phyloP scores from a whole-genome alignment of 2,329 filamentous ascomycete species.

The Dendryphion nanum region DNA sequence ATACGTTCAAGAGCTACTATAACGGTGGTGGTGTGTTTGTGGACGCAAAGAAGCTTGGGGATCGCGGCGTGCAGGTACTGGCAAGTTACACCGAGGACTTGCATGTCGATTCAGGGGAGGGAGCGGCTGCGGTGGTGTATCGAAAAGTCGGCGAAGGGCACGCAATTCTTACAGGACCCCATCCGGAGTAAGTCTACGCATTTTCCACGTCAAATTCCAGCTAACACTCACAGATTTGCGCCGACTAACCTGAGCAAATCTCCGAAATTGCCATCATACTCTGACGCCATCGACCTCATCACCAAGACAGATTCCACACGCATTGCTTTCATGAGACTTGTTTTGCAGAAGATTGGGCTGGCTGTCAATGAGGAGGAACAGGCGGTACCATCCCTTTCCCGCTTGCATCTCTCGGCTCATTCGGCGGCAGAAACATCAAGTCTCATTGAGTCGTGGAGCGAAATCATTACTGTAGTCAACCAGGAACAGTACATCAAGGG shows the following conservation, averaged over 20 bases:
- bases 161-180: slow-evolving; percentile 78
- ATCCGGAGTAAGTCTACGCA: slow-evolving; percentile 71
- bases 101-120: slow-evolving; percentile 71
- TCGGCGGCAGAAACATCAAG: slow-evolving; percentile 64
- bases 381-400: slow-evolving; percentile 75
- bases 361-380: slow-evolving; percentile 68
- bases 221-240: slow-evolving; percentile 64
- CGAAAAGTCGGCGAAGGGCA: slow-evolving; percentile 79
- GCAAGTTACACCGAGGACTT: slow-evolving; percentile 75
- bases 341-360: slow-evolving; percentile 78
- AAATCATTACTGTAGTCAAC: slow-evolving; percentile 64
- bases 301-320: slow-evolving; percentile 68
- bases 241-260: slow-evolving; percentile 72
- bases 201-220: slow-evolving; percentile 2
- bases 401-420: slow-evolving; percentile 75
- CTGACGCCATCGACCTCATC: slow-evolving; percentile 66
- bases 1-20: slow-evolving; percentile 75
- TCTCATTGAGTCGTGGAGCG: slow-evolving; percentile 64
- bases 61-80: slow-evolving; percentile 72
- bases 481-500: slow-evolving; percentile 72
- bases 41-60: slow-evolving; percentile 63
- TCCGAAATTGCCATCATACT: slow-evolving; percentile 66
- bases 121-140: slow-evolving; percentile 77
- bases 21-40: slow-evolving; percentile 96
- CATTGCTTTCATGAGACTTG: slow-evolving; percentile 73